Evolutionary conservation across 1,284 basidiomycete species (phyloP).

Genomic region (Ganoderma sinense): DNA sequence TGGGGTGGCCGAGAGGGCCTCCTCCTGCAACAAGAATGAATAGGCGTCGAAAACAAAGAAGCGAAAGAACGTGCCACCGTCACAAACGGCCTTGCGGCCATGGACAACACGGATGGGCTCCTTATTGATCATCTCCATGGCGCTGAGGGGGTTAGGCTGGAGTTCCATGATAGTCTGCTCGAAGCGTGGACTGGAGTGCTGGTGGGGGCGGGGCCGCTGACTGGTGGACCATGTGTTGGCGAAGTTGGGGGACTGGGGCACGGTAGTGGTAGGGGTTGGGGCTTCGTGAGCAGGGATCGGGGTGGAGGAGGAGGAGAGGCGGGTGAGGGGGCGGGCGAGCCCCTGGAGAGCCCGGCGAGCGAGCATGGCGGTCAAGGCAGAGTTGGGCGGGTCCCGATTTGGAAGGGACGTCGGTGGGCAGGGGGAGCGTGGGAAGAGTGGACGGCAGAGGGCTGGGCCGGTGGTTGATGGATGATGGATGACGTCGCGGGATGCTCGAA

Average conservation of each 20-base stretch:
- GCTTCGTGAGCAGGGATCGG: constrained; percentile 35
- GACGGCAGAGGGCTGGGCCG: constrained; percentile 14
- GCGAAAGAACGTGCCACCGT: constrained; percentile 78
- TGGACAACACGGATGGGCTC: constrained; percentile 87
- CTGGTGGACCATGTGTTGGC: constrained; percentile 80
- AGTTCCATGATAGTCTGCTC: constrained; percentile 90
- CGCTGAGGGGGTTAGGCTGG: constrained; percentile 91
- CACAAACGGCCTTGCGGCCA: constrained; percentile 87
- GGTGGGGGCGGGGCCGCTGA: constrained; percentile 69
- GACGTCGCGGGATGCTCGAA: constrained; percentile 26
- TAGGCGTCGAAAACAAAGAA: neutral
- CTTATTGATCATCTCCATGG: constrained; percentile 88
- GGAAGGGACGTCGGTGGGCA: constrained; percentile 20
- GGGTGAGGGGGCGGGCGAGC: constrained; percentile 38
- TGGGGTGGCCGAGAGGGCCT: constrained; percentile 96
- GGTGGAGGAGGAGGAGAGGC: constrained; percentile 40
- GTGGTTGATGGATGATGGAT: constrained; percentile 5
- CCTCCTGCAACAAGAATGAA: constrained; percentile 63
- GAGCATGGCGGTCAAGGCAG: constrained; percentile 43
- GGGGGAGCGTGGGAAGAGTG: constrained; percentile 31
- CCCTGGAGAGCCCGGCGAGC: constrained; percentile 44
- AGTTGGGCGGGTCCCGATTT: constrained; percentile 24
- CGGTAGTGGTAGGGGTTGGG: constrained; percentile 44
- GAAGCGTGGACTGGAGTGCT: constrained; percentile 77
- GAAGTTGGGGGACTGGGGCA: constrained; percentile 82